phyloP scores from a whole-genome alignment of 1,284 basidiomycete genomes.

The Inonotus hispidus region DNA sequence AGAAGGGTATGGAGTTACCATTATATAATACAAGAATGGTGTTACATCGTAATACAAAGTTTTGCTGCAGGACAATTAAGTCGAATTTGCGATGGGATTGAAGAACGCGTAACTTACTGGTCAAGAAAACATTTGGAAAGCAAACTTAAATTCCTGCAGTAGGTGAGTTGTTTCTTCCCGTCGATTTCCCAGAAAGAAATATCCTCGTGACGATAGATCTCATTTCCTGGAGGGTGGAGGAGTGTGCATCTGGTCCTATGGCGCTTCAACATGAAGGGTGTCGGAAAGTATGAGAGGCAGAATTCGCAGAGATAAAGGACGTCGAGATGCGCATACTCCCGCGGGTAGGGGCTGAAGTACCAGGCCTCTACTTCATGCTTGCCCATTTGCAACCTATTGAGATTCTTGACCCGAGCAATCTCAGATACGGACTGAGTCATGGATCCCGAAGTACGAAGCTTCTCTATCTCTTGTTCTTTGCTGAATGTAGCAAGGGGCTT shows the following conservation, averaged over 20 bases:
- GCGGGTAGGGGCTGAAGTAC: conserved; percentile 99
- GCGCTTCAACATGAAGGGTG: conserved; percentile 81
- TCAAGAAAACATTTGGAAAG: conserved; percentile 98
- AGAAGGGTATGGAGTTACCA: conserved; percentile 55
- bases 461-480: conserved; percentile 99
- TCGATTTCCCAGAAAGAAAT: conserved; percentile 99
- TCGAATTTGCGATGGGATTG: conserved; percentile 17
- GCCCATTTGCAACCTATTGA: conserved; percentile 96
- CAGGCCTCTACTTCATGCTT: conserved; percentile 96
- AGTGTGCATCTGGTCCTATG: conserved; percentile 92
- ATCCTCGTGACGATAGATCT: conserved; percentile 96
- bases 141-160: conserved; percentile 96
- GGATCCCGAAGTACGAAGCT: conserved; percentile 92
- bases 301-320: conserved; percentile 98
- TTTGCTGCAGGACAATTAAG: conserved; percentile 58
- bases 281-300: conserved; percentile 89
- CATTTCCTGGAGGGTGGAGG: conserved; percentile 96
- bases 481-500: conserved; percentile 60
- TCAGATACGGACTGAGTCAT: conserved; percentile 99
- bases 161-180: conserved; percentile 91
- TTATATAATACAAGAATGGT: conserved; percentile 98
- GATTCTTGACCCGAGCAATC: conserved; percentile 96
- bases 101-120: conserved; percentile 55
- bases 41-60: conserved; percentile 99
- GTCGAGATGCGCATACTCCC: conserved; percentile 95